phyloP scores from a whole-genome alignment of 2,329 filamentous ascomycete genomes.

The Alternaria solani region DNA sequence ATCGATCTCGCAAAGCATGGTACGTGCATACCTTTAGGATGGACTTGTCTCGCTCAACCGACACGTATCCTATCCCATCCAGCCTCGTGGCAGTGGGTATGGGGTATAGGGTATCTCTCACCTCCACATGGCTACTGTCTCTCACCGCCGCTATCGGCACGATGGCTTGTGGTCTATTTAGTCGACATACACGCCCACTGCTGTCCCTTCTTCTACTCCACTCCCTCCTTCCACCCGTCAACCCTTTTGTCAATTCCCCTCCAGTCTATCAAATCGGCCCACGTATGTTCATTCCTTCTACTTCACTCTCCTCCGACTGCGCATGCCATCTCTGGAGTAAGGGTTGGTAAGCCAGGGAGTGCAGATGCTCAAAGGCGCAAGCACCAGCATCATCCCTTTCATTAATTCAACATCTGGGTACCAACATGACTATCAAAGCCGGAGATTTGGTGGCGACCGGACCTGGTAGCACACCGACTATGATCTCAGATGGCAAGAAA shows the following conservation, averaged over 20 bases:
- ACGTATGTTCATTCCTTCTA: background rate
- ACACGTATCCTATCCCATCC: background rate
- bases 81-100: background rate
- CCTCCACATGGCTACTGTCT: background rate
- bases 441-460: slow-evolving; percentile 3
- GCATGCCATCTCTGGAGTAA: background rate
- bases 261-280: background rate
- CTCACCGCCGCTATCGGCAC: background rate
- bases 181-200: background rate
- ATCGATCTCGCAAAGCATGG: background rate
- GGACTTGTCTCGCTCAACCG: background rate
- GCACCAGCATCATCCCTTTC: background rate
- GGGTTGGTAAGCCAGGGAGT: background rate
- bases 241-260: background rate
- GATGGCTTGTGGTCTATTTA: background rate
- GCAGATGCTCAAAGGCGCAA: background rate
- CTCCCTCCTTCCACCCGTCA: background rate
- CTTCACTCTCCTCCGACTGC: background rate
- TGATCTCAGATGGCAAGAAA: slow-evolving; percentile 39
- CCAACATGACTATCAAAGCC: slow-evolving; percentile 4
- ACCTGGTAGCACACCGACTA: slow-evolving; percentile 21
- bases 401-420: background rate
- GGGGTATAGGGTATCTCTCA: background rate
- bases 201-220: background rate
- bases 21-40: background rate